Conservation (phyloP, 371 early-diverging fungal species). For the Rhizopus microsporus region DNA sequence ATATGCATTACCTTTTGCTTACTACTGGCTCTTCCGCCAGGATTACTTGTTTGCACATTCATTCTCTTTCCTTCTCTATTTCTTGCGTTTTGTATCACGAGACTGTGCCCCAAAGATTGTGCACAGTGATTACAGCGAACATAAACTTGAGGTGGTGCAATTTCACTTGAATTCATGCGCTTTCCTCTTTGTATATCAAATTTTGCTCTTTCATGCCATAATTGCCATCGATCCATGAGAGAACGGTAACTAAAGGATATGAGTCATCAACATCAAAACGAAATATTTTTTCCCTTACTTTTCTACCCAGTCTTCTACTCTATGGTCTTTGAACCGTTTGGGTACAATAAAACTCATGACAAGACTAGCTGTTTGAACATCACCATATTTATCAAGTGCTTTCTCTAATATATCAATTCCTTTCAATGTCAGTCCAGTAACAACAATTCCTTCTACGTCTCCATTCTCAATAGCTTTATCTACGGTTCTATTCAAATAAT, state of each 20-base stretch:
- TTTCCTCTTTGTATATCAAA: slow-evolving; percentile 88
- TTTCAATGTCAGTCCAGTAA: slow-evolving; percentile 71
- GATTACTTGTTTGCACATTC: slow-evolving; percentile 51
- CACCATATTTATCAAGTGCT: slow-evolving; percentile 85
- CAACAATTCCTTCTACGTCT: slow-evolving; percentile 71
- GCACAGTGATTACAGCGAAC: slow-evolving; percentile 91
- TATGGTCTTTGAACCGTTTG: slow-evolving; percentile 58
- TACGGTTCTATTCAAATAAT: slow-evolving; percentile 52
- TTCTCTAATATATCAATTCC: slow-evolving; percentile 71
- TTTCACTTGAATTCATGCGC: slow-evolving; percentile 56
- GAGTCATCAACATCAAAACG: background rate
- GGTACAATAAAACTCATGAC: slow-evolving; percentile 66
- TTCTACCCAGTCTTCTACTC: slow-evolving; percentile 82
- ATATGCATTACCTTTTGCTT: slow-evolving; percentile 46
- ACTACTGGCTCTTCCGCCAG: slow-evolving; percentile 38
- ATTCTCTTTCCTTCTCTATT: slow-evolving; percentile 60
- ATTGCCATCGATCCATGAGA: slow-evolving; percentile 88
- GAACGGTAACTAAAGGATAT: slow-evolving; percentile 67
- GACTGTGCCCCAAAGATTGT: slow-evolving; percentile 71
- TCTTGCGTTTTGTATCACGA: slow-evolving; percentile 56
- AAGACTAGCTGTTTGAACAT: slow-evolving; percentile 87
- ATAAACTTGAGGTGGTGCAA: slow-evolving; percentile 80
- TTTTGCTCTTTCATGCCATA: slow-evolving; percentile 79
- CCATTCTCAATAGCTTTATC: slow-evolving; percentile 57
- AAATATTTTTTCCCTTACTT: slow-evolving; percentile 39